Base-by-base conservation (phyloP, 257 asterid species). In the Vinca minor region DNA sequence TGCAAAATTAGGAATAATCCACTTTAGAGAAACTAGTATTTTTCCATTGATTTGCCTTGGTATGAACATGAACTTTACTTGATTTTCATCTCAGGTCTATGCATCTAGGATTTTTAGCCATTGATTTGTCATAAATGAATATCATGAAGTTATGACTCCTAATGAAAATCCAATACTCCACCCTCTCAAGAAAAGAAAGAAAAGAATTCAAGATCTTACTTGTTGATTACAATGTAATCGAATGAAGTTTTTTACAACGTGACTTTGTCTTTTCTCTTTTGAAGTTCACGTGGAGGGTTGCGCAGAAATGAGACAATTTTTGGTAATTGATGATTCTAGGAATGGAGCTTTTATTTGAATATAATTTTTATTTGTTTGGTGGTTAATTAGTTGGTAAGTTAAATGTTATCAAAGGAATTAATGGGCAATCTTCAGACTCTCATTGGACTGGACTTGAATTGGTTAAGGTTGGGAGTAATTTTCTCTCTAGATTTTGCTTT, bases 301-400 rank as follows among this genome's bases (percentile, higher is more conserved):
- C 10, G 11, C 6, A 8, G 5, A 38, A 38, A 38, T 2, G n/a
- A 11, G 31, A 18, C n/a, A 32, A 42, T 59, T 55, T 57, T 56
- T 42, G 50, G 58, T 57, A 46, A 35, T 57, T 44, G 71, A 59
- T 67, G 44, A 12, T 67, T 18, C 32, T 21, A 0, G 35, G 12
- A 66, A 9, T 4, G 13, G 0, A 34, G 1, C 15, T 2, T 17
- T 5, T 62, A 9, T 0, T 9, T 1, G 2, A 31, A 3, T 17
- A 21, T n/a, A n/a, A 11, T 7, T 20, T 15, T 13, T 20, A 32
- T 7, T 67, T 15, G 18, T 44, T 26, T 56, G 55, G 42, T 45
- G 50, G 66, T 58, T 68, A n/a, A n/a, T n/a, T n/a, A 47, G 66
- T 68, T 59, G 59, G 29, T 17, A 34, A n/a, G 59, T 46, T 34